Evolutionary conservation across 139 green algal species (phyloP), one percentile per base, ranked within the genome.

Genomic region (Ettlia oleoabundans): DNA sequence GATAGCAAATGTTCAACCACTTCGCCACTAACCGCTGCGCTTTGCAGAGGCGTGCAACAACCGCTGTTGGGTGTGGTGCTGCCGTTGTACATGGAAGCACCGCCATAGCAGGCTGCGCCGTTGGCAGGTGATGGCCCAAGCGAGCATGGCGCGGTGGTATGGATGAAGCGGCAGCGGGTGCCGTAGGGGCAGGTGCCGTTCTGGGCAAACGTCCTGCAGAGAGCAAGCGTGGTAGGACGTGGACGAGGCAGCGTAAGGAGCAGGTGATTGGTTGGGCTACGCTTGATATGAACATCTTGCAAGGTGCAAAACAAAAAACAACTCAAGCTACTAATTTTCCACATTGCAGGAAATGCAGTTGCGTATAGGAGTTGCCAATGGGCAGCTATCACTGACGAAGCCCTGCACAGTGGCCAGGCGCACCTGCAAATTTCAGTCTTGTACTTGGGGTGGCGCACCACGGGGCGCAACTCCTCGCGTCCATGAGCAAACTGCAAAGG

Each of bases 131-230:
- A 21, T 4, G 43, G n/a, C 6, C 38, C 24, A 5, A 51, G 47
- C 5, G 32, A 18, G 30, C 18, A 5, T 8, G 70, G n/a, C 38
- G 47, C 2, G 52, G 69, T 42, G n/a, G 87, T 78, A 82, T 97
- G 93, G 47, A 97, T 94, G 90, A 98, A 98, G 77, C 93, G 89
- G 90, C 95, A 98, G 71, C 95, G 90, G 35, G 88, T 87, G 47
- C 95, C 95, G 80, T 98, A 98, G 40, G 93, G 93, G 85, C 95
- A 98, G 38, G 52, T 86, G 24, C 94, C 94, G 24, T 85, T 93
- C 4, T 84, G 65, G 26, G 87, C 88, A 84, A 93, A 97, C 1
- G 90, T 94, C 67, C 94, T 87, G 87, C 93, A 58, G 47, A 58
- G 10, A 58, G 47, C 47, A 58, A 15, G 10, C 47, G 47, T 58